Conservation (phyloP, 495 filamentous ascomycete genomes). For the Trichocladium antarcticum region DNA sequence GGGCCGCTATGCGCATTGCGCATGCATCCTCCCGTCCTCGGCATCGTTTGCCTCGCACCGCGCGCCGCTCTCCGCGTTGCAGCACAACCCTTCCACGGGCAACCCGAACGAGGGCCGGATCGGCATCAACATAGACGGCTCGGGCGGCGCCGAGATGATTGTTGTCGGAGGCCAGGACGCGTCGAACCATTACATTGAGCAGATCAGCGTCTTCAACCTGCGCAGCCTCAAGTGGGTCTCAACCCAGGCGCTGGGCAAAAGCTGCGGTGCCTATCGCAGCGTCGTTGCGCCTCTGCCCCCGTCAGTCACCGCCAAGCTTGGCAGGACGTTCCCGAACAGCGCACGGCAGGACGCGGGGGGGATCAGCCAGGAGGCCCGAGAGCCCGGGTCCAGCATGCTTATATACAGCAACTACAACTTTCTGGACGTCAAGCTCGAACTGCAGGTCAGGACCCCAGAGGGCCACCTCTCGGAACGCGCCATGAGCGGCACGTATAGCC, state of each 20-base stretch:
- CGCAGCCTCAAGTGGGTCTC: slow-evolving; percentile 93
- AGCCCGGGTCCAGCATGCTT: slow-evolving; percentile 73
- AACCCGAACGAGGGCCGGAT: slow-evolving; percentile 76
- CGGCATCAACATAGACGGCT: slow-evolving; percentile 77
- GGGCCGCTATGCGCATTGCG: slow-evolving; percentile 93
- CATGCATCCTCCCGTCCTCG: slow-evolving; percentile 79
- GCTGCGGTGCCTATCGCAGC: slow-evolving; percentile 90
- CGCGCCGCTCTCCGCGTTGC: slow-evolving; percentile 73
- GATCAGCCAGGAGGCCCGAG: slow-evolving; percentile 41
- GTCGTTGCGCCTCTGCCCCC: slow-evolving; percentile 76
- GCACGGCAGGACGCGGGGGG: slow-evolving; percentile 24
- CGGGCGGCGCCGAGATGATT: slow-evolving; percentile 92
- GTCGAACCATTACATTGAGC: slow-evolving; percentile 96
- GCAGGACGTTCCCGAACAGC: slow-evolving; percentile 33
- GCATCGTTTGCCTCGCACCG: slow-evolving; percentile 72
- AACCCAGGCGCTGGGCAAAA: slow-evolving; percentile 70
- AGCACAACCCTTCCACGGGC: slow-evolving; percentile 70
- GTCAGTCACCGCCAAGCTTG: slow-evolving; percentile 57
- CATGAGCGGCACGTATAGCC: slow-evolving; percentile 78
- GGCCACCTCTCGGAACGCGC: slow-evolving; percentile 75
- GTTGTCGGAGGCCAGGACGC: slow-evolving; percentile 94
- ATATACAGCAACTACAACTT: slow-evolving; percentile 99
- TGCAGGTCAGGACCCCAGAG: slow-evolving; percentile 78
- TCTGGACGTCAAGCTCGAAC: slow-evolving; percentile 85
- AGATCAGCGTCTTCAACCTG: slow-evolving; percentile 95